phyloP scores from a whole-genome alignment of 2,329 filamentous ascomycete species.

The Taxawa tesnikishii region DNA sequence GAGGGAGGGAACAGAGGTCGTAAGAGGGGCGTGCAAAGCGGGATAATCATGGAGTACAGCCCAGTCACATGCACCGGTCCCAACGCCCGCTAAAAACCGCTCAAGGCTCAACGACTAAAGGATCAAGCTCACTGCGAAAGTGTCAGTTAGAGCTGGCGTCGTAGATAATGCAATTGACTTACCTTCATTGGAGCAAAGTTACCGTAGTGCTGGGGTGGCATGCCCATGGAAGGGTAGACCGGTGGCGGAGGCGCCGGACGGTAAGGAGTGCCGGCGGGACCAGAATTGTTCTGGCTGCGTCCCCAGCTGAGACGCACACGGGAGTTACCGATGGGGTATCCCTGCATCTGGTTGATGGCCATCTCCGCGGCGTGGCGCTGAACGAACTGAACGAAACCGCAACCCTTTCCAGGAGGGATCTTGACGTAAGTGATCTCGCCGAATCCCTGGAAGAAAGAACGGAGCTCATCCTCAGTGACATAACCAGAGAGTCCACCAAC shows the following conservation, averaged over 20 bases:
- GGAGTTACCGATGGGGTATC: slow-evolving; percentile 97
- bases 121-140: slow-evolving; percentile 20
- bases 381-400: slow-evolving; percentile 97
- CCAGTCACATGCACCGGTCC: slow-evolving; percentile 14
- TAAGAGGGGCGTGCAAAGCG: slow-evolving; percentile 10
- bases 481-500: slow-evolving; percentile 95
- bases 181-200: slow-evolving; percentile 60
- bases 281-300: slow-evolving; percentile 97
- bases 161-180: too few relatives aligned
- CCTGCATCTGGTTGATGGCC: slow-evolving; percentile 99
- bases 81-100: slow-evolving; percentile 29
- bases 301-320: slow-evolving; percentile 96
- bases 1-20: slow-evolving; percentile 8
- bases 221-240: slow-evolving; percentile 55
- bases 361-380: slow-evolving; percentile 98
- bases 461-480: slow-evolving; percentile 98
- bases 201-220: slow-evolving; percentile 49
- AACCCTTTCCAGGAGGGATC: slow-evolving; percentile 97
- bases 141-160: too few relatives aligned
- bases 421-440: slow-evolving; percentile 99
- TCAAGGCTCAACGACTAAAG: slow-evolving; percentile 24
- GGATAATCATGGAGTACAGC: slow-evolving; percentile 11
- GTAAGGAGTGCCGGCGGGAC: slow-evolving; percentile 89
- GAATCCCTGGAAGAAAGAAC: slow-evolving; percentile 99
- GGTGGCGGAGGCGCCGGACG: slow-evolving; percentile 78